These are phyloP conservation scores for Medicago arabica DNA, from an alignment of 306 rosid species.

Conservation along the genomic window DNA sequence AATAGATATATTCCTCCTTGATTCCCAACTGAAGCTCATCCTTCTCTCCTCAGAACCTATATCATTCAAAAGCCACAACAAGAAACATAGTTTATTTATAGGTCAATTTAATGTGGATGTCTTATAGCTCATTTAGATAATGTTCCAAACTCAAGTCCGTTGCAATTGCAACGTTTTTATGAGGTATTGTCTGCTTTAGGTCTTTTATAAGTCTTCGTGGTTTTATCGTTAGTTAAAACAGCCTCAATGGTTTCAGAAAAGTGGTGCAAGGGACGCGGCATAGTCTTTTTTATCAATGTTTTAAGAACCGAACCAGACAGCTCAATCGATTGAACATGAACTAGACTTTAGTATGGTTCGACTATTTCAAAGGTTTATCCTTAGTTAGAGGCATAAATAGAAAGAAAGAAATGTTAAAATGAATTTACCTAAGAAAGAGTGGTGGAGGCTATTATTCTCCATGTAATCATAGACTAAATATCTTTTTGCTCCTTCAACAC, in stretches of 20 bases:
- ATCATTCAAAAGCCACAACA: constrained; percentile 32
- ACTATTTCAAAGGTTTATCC: too few species aligned
- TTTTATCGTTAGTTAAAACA: too few species aligned
- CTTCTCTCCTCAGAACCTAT: constrained; percentile 71
- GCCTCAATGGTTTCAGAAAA: too few species aligned
- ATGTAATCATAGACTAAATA: constrained; percentile 86
- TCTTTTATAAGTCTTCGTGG: too few species aligned
- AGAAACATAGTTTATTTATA: too few species aligned
- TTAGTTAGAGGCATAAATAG: not conserved
- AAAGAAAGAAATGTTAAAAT: not conserved
- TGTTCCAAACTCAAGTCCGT: not conserved
- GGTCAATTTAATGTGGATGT: too few species aligned
- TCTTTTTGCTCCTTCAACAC: constrained; percentile 79
- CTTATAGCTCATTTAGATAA: not conserved
- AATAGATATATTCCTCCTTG: constrained; percentile 59
- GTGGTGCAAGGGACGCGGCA: too few species aligned
- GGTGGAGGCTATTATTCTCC: constrained; percentile 83
- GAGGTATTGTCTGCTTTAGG: too few species aligned
- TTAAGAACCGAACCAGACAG: not conserved
- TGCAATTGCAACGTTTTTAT: too few species aligned
- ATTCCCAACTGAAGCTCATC: constrained; percentile 66
- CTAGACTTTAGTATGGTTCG: too few species aligned
- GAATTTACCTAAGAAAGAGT: constrained; percentile 62
- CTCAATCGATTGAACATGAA: too few species aligned
- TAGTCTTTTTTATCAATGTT: too few species aligned